Evolutionary conservation across 2,329 filamentous ascomycete genomes (phyloP).

Genomic region (Cyanodermella asteris): DNA sequence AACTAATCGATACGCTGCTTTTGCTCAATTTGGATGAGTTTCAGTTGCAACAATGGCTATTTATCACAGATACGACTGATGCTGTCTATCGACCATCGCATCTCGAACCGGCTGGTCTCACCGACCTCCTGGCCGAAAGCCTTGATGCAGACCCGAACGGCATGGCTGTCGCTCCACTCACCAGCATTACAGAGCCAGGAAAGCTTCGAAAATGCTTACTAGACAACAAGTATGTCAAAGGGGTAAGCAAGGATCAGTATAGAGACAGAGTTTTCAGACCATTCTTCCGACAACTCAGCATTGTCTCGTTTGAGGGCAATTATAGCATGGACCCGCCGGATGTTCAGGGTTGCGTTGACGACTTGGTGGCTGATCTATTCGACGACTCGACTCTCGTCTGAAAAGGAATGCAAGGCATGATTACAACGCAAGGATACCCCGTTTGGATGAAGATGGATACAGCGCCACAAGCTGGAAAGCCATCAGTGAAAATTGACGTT

Average conservation of each 20-base stretch:
- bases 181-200: constrained; percentile 3
- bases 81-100: constrained; percentile 62
- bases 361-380: constrained; percentile 53
- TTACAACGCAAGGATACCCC: too few species aligned
- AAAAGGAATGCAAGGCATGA: too few species aligned
- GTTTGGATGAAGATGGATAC: too few species aligned
- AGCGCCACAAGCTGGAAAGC: too few species aligned
- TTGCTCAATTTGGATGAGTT: constrained; percentile 83
- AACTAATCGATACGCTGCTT: constrained; percentile 74
- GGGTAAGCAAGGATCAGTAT: constrained; percentile 36
- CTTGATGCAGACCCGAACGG: constrained; percentile 26
- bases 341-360: constrained; percentile 37
- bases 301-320: constrained; percentile 78
- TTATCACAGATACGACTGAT: constrained; percentile 90
- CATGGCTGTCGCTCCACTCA: constrained; percentile 10
- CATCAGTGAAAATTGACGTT: too few species aligned
- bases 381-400: constrained; percentile 41
- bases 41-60: constrained; percentile 95
- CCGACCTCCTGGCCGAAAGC: constrained; percentile 65
- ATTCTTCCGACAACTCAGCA: constrained; percentile 80
- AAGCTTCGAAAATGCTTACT: constrained; percentile 20
- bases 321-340: constrained; percentile 64
- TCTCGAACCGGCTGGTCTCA: constrained; percentile 51
- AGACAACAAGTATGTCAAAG: constrained; percentile 25
- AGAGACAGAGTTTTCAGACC: constrained; percentile 60